These are phyloP conservation scores for Leccinum subatratum DNA, from an alignment of 1,284 basidiomycete species.

Conservation along the genomic window DNA sequence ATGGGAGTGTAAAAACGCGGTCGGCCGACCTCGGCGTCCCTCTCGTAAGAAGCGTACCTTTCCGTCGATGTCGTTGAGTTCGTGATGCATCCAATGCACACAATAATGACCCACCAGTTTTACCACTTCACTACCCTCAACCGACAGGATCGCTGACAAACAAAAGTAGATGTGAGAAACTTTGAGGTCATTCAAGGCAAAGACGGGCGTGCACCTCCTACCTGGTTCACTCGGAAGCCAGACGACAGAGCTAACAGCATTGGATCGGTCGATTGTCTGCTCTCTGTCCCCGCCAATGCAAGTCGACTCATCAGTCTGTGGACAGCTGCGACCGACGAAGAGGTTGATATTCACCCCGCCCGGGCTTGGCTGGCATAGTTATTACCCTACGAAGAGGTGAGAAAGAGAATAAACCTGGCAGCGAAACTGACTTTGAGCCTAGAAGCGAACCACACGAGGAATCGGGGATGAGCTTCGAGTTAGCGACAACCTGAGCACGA, in stretches of 20 bases:
- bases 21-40: background rate
- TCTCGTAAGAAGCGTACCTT: conserved; percentile 31
- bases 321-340: no score
- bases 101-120: conserved; percentile 39
- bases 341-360: no score
- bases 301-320: no score
- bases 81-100: background rate
- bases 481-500: no score
- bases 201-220: conserved; percentile 21
- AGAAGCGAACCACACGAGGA: no score
- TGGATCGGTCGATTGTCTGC: conserved; percentile 49
- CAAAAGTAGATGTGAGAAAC: conserved; percentile 25
- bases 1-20: no score
- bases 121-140: conserved; percentile 49
- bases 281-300: no score
- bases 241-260: conserved; percentile 57
- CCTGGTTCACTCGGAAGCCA: conserved; percentile 70
- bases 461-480: no score
- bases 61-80: conserved; percentile 30
- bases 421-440: no score
- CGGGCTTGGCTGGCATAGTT: no score
- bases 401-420: no score
- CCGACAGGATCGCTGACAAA: conserved; percentile 35
- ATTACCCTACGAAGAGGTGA: no score
- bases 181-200: conserved; percentile 6